Evolutionary conservation across 208 protist genomes (phyloP).

Genomic region (Wallacemonas sp.): DNA sequence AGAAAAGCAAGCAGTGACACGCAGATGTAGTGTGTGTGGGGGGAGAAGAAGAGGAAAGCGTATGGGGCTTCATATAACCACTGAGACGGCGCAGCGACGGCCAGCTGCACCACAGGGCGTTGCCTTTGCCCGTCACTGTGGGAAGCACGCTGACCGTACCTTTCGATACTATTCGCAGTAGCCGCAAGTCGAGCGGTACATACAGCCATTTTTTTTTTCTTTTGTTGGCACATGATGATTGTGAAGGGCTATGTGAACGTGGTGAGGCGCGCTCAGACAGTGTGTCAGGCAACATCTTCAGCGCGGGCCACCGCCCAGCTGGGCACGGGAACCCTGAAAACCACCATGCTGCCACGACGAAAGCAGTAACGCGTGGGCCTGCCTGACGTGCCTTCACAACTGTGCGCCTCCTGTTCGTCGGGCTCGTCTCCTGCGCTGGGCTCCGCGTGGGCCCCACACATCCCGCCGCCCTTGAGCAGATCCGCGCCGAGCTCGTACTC

Average conservation of each 20-base stretch:
- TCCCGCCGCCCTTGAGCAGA: slow-evolving; percentile 8
- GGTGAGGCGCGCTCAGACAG: neutral
- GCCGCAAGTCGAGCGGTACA: too few relatives aligned
- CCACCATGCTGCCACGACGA: neutral
- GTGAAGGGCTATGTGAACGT: too few relatives aligned
- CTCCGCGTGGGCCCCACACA: neutral
- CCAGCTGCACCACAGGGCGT: too few relatives aligned
- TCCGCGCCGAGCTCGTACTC: slow-evolving; percentile 51
- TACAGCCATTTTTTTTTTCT: too few relatives aligned
- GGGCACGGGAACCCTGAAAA: neutral
- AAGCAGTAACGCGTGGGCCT: slow-evolving; percentile 8
- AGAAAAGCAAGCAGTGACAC: neutral
- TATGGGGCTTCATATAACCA: too few relatives aligned
- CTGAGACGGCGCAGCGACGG: too few relatives aligned
- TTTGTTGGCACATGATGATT: too few relatives aligned
- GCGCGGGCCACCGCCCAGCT: neutral
- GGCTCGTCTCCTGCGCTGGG: neutral
- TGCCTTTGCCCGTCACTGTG: too few relatives aligned
- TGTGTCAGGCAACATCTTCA: neutral
- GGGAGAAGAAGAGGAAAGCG: too few relatives aligned
- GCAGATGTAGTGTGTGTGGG: too few relatives aligned
- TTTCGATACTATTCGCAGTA: too few relatives aligned
- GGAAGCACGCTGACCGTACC: too few relatives aligned
- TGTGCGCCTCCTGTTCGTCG: neutral
- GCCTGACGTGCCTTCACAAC: neutral